Conservation (phyloP, 331 rosid genomes). For the Ulmus americana region DNA sequence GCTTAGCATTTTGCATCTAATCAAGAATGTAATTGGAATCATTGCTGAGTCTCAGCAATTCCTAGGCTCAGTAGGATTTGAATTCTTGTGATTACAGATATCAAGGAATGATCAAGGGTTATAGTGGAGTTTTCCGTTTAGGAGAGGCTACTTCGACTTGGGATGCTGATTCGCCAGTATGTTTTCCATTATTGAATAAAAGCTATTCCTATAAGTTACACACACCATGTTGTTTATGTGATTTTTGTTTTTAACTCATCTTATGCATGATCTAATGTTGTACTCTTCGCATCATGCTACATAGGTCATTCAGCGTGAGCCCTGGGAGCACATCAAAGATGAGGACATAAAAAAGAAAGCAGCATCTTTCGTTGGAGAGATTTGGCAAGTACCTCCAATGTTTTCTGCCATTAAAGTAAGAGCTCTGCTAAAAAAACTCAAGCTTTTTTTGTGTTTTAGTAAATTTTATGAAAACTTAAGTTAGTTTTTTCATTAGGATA, state of each 20-base stretch:
- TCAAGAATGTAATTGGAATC: background rate
- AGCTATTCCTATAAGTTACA: conserved; percentile 10
- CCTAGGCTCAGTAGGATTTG: conserved; percentile 21
- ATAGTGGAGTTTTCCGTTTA: conserved; percentile 86
- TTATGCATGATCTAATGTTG: conserved; percentile 10
- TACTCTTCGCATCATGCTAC: conserved; percentile 19
- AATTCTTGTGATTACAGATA: conserved; percentile 44
- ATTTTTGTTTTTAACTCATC: background rate
- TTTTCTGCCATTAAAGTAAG: conserved; percentile 97
- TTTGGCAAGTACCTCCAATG: conserved; percentile 99
- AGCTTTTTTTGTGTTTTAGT: background rate
- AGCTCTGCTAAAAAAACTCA: conserved; percentile 10
- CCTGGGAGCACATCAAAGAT: conserved; percentile 97
- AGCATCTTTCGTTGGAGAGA: conserved; percentile 76
- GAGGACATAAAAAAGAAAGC: conserved; percentile 68
- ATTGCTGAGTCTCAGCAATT: background rate
- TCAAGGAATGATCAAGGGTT: conserved; percentile 93
- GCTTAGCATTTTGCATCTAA: conserved; percentile 11
- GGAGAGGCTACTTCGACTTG: conserved; percentile 99
- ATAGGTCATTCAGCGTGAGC: conserved; percentile 93
- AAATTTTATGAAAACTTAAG: background rate
- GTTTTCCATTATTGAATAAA: conserved; percentile 28
- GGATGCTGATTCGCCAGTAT: conserved; percentile 95
- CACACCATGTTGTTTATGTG: conserved; percentile 9
- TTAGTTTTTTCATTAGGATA: background rate